Conservation (phyloP, 2,329 filamentous ascomycete genomes). For the Aspergillus brunneoviolaceus region DNA sequence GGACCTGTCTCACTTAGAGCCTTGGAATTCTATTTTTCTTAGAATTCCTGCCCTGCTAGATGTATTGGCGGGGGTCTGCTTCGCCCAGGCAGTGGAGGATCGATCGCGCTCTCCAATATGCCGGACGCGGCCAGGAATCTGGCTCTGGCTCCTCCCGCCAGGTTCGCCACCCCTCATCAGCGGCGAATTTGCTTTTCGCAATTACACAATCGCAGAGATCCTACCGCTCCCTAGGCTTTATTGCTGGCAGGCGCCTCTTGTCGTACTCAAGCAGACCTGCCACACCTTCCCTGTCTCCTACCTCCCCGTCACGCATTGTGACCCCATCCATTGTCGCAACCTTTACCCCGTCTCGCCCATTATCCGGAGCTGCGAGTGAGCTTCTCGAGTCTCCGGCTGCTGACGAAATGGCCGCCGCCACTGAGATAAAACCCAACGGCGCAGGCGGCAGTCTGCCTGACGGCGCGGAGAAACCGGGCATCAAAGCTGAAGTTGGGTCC, state of each 20-base stretch:
- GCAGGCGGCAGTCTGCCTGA: not conserved
- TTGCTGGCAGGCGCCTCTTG: not conserved
- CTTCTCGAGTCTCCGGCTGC: constrained; percentile 1
- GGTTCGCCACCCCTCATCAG: constrained; percentile 31
- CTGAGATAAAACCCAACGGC: constrained; percentile 1
- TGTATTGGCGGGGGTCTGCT: constrained; percentile 28
- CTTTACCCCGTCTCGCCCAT: constrained; percentile 6
- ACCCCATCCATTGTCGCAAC: constrained; percentile 1
- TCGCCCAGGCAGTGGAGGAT: constrained; percentile 23
- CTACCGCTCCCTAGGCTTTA: constrained; percentile 2
- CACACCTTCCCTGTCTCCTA: constrained; percentile 19
- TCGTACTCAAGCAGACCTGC: not conserved
- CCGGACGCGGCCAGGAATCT: constrained; percentile 26
- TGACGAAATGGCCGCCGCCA: not conserved
- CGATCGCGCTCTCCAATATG: constrained; percentile 31
- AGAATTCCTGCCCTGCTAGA: constrained; percentile 24
- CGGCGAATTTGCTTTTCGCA: constrained; percentile 24
- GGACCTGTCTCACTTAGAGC: not conserved
- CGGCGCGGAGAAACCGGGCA: not conserved
- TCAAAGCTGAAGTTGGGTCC: constrained; percentile 3
- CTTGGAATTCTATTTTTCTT: not conserved
- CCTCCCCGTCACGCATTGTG: constrained; percentile 1
- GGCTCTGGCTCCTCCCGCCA: constrained; percentile 19
- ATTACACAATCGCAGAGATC: constrained; percentile 5
- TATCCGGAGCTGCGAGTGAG: constrained; percentile 2